Base-by-base conservation (phyloP, 345 rosid species). In the Eucalyptus tenuipes region DNA sequence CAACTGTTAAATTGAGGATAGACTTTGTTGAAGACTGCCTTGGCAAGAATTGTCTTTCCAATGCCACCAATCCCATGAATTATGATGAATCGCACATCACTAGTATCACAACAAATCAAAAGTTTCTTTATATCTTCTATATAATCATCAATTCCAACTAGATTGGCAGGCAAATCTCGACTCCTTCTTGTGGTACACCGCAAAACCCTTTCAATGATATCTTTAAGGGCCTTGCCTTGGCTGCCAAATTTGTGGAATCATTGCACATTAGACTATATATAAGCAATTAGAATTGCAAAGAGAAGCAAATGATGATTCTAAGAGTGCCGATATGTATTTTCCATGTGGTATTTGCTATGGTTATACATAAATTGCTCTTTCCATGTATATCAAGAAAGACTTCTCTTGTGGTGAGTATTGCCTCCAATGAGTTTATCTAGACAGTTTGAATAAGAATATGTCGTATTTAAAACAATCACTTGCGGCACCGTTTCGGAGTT, bases 21-120 rank as follows among this genome's bases (percentile, higher is more conserved):
- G 3, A 14, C 0, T n/a, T n/a, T 0, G 5, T 64, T 24, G 61
- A 55, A 55, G 0, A 55, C 61, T 24, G 3, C 61, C 0, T 24
- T 55, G 13, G 61, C 29, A 55, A 55, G 13, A 10, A 5, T 55
- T 53, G 59, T 53, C 59, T 55, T 55, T 55, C 61, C 13, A 55
- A 55, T 8, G 13, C 5, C 61, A 55, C 61, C 3, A 0, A 55
- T 55, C 61, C 61, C 61, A 22, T 55, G 29, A 1, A 55, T 55
- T 1, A 55, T 55, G 6, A 55, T 5, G 8, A 55, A 55, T 55
- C 61, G 1, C 8, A 55, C 29, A 55, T 10, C 61, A 24, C 33
- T 27, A 12, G 8, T 2, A 4, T n/a, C 40, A 64, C 40, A 14
- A 64, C 18, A 3, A 27, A 11, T 1, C 3, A 64, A n/a, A 4